These are phyloP conservation scores for Scheffersomyces titani DNA, from an alignment of 1,139 yeast genomes.

Conservation along the genomic window DNA sequence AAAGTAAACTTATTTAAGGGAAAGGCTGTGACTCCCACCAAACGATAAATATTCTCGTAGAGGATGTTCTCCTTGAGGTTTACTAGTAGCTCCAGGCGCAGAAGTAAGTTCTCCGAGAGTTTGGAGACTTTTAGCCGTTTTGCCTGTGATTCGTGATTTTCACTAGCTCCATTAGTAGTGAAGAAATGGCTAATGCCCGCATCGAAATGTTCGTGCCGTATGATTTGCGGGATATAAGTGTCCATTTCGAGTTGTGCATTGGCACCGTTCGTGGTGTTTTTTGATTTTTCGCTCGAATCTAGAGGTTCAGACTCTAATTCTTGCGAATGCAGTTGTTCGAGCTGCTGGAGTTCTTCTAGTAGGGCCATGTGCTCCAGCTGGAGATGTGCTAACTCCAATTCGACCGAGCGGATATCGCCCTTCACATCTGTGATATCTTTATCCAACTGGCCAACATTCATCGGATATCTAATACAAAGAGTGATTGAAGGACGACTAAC, in stretches of 20 bases:
- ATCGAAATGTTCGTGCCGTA: conserved; percentile 10
- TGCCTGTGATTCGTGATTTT: not conserved
- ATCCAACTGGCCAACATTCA: not conserved
- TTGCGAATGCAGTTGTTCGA: not conserved
- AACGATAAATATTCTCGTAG: conserved; percentile 38
- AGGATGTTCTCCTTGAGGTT: conserved; percentile 34
- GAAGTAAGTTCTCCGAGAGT: conserved; percentile 1
- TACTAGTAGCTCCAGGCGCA: conserved; percentile 11
- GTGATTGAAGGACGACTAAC: not conserved
- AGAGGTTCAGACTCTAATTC: not conserved
- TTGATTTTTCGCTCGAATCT: not conserved
- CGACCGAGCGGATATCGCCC: not conserved
- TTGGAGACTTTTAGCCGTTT: not conserved
- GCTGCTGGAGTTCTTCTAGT: not conserved
- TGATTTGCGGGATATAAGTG: conserved; percentile 1
- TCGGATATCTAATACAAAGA: not conserved
- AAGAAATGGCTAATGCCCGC: conserved; percentile 8
- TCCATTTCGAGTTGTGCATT: not conserved
- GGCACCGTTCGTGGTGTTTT: not conserved
- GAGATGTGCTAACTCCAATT: not conserved
- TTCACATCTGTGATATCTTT: not conserved
- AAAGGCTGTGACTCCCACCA: conserved; percentile 45
- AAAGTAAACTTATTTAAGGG: conserved; percentile 34
- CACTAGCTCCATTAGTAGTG: conserved; percentile 6
- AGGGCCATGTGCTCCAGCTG: not conserved